Percentiles rank a stretch among this genome's conserved stretches.
phyloP scores from a whole-genome alignment of 2,329 filamentous ascomycete genomes.

The Venturia pyrina region DNA sequence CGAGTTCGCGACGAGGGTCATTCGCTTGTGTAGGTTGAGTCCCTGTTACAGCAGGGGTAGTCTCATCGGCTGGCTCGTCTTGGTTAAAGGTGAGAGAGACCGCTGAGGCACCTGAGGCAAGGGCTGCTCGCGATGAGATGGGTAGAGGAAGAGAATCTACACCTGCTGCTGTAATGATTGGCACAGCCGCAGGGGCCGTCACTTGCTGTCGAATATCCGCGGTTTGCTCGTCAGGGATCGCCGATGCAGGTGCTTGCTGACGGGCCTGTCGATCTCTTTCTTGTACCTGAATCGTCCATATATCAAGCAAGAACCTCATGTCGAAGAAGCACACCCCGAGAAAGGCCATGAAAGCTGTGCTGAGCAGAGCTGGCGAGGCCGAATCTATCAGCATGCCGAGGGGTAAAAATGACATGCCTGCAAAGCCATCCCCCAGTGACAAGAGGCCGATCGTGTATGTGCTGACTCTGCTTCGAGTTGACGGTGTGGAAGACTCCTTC shows the following conservation, averaged over 20 bases:
- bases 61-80: constrained; percentile 25
- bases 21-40: constrained; percentile 18
- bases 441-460: constrained; percentile 54
- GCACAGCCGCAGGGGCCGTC: constrained; percentile 12
- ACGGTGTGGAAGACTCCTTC: constrained; percentile 54
- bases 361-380: constrained; percentile 45
- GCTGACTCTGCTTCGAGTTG: constrained; percentile 52
- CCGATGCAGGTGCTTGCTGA: constrained; percentile 28
- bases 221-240: not conserved
- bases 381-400: constrained; percentile 46
- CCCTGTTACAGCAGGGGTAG: constrained; percentile 24
- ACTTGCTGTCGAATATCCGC: constrained; percentile 14
- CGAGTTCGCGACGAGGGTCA: constrained; percentile 37
- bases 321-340: constrained; percentile 52
- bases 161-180: constrained; percentile 21
- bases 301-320: constrained; percentile 56
- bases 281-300: constrained; percentile 53
- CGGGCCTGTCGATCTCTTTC: constrained; percentile 34
- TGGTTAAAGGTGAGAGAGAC: constrained; percentile 52
- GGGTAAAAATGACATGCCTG: constrained; percentile 43
- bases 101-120: constrained; percentile 40
- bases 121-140: constrained; percentile 34
- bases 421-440: constrained; percentile 51
- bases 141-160: constrained; percentile 38
- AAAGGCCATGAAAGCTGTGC: constrained; percentile 48